Evolutionary conservation across 208 protist genomes (phyloP).

Genomic region (Trypanosoma mega): DNA sequence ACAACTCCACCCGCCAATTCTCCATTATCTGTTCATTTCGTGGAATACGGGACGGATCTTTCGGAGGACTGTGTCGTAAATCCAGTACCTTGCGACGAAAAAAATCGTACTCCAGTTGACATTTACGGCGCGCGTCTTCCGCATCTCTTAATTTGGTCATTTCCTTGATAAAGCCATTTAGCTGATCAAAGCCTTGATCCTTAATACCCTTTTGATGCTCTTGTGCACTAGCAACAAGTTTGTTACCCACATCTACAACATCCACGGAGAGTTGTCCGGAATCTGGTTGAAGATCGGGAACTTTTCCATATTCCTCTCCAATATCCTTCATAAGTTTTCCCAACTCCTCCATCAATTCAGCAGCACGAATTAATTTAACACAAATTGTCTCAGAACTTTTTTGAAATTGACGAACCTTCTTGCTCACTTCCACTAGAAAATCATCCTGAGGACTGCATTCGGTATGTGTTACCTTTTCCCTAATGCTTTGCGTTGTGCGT

Average conservation of each 20-base stretch:
- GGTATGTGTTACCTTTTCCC: constrained; percentile 51
- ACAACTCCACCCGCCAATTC: constrained; percentile 76
- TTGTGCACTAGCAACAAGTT: constrained; percentile 45
- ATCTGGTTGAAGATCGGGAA: constrained; percentile 56
- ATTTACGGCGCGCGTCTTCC: constrained; percentile 50
- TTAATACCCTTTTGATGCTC: constrained; percentile 64
- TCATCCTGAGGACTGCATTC: constrained; percentile 41
- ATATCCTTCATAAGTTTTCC: constrained; percentile 62
- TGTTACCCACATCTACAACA: constrained; percentile 46
- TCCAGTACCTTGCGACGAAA: constrained; percentile 71
- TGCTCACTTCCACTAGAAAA: constrained; percentile 34
- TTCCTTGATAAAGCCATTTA: constrained; percentile 49
- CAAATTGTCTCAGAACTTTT: constrained; percentile 43
- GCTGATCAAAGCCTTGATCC: constrained; percentile 54
- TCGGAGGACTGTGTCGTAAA: constrained; percentile 43
- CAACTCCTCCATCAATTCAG: constrained; percentile 71
- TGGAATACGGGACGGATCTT: constrained; percentile 64
- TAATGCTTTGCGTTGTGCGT: constrained; percentile 76
- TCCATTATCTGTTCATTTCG: constrained; percentile 79
- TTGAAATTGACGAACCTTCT: constrained; percentile 51
- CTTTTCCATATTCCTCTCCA: constrained; percentile 61
- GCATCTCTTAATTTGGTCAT: constrained; percentile 46
- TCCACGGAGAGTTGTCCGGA: constrained; percentile 53
- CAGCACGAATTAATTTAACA: constrained; percentile 51
- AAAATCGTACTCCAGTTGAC: constrained; percentile 80